phyloP scores from a whole-genome alignment of 1,284 basidiomycete genomes.

The Veloboletus limbatus region DNA sequence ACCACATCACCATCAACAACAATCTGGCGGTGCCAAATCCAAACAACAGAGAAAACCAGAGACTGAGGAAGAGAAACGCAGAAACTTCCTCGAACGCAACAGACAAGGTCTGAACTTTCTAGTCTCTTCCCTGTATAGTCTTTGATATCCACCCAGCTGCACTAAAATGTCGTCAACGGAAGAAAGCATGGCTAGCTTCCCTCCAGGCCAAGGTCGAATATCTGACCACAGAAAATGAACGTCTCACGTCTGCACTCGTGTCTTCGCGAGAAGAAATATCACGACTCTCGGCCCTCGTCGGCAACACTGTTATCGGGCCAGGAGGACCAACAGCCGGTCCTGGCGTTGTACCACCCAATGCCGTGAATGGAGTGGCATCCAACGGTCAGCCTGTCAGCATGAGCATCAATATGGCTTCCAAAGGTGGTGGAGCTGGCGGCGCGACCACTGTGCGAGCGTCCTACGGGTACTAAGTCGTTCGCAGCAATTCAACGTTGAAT shows the following conservation, averaged over 20 bases:
- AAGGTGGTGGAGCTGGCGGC: constrained; percentile 23
- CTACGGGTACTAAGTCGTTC: constrained; percentile 29
- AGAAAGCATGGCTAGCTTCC: constrained; percentile 95
- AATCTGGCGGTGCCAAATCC: constrained; percentile 29
- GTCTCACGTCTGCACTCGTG: constrained; percentile 76
- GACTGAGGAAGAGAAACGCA: constrained; percentile 94
- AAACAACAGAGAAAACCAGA: constrained; percentile 67
- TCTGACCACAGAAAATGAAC: constrained; percentile 89
- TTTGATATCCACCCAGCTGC: constrained; percentile 60
- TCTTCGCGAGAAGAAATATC: constrained; percentile 77
- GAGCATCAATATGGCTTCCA: constrained; percentile 42
- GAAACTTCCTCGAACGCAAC: constrained; percentile 93
- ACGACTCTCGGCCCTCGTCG: constrained; percentile 69
- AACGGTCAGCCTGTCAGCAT: constrained; percentile 42
- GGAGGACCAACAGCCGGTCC: constrained; percentile 30
- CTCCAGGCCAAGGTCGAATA: constrained; percentile 93
- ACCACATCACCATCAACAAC: constrained; percentile 23
- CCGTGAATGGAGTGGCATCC: constrained; percentile 30
- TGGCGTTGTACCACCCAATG: constrained; percentile 27
- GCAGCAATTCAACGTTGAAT: constrained; percentile 4
- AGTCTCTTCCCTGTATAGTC: constrained; percentile 1
- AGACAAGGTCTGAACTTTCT: constrained; percentile 69
- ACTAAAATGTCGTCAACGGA: constrained; percentile 96
- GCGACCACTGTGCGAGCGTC: constrained; percentile 30
- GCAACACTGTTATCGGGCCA: constrained; percentile 53